Evolutionary conservation across 768 basidiomycete genomes (phyloP).

Genomic region (Leccinellum rugosiceps): DNA sequence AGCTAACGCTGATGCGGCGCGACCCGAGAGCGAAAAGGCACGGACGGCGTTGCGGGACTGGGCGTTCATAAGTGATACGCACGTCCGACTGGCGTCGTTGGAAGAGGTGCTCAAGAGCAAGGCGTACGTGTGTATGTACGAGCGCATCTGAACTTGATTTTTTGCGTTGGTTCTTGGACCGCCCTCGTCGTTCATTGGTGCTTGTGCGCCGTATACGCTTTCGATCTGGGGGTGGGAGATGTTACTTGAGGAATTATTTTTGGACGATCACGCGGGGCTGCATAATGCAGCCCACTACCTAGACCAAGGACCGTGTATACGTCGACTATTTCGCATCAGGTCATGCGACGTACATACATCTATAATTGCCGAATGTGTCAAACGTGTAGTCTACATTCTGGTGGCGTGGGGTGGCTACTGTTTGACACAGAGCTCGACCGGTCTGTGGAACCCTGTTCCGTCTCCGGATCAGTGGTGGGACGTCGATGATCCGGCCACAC

Average conservation of each 20-base stretch:
- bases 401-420: constrained; percentile 2
- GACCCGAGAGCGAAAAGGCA: constrained; percentile 9
- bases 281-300: neutral
- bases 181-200: neutral
- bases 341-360: neutral
- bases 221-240: too few relatives aligned
- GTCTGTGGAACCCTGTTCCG: constrained; percentile 25
- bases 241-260: too few relatives aligned
- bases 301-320: constrained; percentile 3
- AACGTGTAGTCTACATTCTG: neutral
- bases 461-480: neutral
- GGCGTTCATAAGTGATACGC: constrained; percentile 91
- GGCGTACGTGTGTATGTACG: constrained; percentile 94
- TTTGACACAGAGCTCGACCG: constrained; percentile 63
- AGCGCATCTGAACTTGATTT: constrained; percentile 52
- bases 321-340: neutral
- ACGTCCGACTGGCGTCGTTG: constrained; percentile 73
- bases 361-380: neutral
- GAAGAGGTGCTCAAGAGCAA: constrained; percentile 90
- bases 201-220: neutral
- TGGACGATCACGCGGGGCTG: neutral
- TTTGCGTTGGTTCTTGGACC: constrained; percentile 3
- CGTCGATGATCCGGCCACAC: constrained; percentile 9
- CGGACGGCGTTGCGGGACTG: constrained; percentile 50
- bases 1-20: neutral